Evolutionary conservation across 306 rosid species (phyloP), one percentile per base, ranked within the genome.

Genomic region (Vigna trinervia): DNA sequence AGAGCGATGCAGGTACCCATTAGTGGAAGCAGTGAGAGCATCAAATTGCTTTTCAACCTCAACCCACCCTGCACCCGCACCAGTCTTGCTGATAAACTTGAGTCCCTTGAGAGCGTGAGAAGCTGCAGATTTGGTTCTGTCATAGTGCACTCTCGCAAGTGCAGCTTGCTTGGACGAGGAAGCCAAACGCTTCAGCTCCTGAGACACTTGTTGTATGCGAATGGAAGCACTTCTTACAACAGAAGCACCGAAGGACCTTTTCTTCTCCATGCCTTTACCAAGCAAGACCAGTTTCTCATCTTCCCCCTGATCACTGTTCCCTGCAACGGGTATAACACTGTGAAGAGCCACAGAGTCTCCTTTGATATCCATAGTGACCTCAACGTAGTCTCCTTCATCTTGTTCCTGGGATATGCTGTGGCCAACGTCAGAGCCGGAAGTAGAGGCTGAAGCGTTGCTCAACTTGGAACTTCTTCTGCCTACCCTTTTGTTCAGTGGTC

Each of bases 31-130:
- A 32, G 83, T 48, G 7, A 87, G 91, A 54, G 56, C 65, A 54
- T 83, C 85, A 58, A 85, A 85, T 36, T 75, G 83, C 68, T 81
- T 81, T 76, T 87, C 89, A 83, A 87, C 91, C 48, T 85, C 79
- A 67, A 10, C 46, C 91, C 91, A 87, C 1, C 89, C 91, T 38
- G 74, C 85, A 78, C 61, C 78, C 1, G 67, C 77, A 43, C 32
- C 86, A 52, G 32, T 75, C 71, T 78, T 74, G 41, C 63, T 78
- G 58, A 87, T 85, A 58, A 87, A 85, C 81, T 87, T 87, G 34
- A 87, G 84, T 13, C 88, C 91, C 73, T 30, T 75, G 8, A 87
- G 81, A 71, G 91, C 91, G 60, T 75, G 76, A 75, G 77, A 17
- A 1, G 85, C 89, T 5, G 89, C 80, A 66, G 91, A 82, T 53